phyloP scores from a whole-genome alignment of 1,284 basidiomycete genomes.

The Gymnopus androsaceus region DNA sequence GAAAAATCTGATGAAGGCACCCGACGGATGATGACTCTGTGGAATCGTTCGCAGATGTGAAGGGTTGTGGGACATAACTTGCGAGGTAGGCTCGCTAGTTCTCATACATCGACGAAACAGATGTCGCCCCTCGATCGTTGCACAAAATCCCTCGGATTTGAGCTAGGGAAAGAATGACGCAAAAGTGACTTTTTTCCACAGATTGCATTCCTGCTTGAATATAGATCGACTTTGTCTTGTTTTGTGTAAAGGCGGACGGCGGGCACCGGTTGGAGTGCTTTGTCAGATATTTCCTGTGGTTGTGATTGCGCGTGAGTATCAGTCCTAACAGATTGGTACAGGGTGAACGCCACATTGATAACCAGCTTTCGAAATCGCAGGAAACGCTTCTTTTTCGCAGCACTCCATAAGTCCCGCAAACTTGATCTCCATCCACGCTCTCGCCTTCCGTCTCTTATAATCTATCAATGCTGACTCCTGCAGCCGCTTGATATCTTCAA shows the following conservation, averaged over 20 bases:
- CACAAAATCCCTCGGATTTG: neutral
- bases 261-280: constrained; percentile 77
- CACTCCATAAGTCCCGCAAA: constrained; percentile 87
- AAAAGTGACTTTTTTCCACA: neutral
- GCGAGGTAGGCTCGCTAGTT: neutral
- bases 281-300: constrained; percentile 76
- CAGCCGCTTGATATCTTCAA: constrained; percentile 77
- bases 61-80: neutral
- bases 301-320: neutral
- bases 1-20: neutral
- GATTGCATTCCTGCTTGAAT: neutral
- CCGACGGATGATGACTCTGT: neutral
- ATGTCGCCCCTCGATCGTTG: neutral
- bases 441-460: constrained; percentile 76
- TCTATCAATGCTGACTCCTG: constrained; percentile 85
- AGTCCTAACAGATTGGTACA: constrained; percentile 1
- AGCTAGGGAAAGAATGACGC: neutral
- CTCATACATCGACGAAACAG: neutral
- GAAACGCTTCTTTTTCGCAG: constrained; percentile 84
- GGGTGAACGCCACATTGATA: constrained; percentile 60
- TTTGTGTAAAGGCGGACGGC: constrained; percentile 69
- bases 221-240: neutral
- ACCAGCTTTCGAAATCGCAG: constrained; percentile 78
- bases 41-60: neutral
- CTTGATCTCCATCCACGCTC: constrained; percentile 81